Percentiles rank a stretch among this genome's conserved stretches.
Conservation (phyloP, 2,329 filamentous ascomycete genomes). For the Aspergillus oerlinghausenensis region DNA sequence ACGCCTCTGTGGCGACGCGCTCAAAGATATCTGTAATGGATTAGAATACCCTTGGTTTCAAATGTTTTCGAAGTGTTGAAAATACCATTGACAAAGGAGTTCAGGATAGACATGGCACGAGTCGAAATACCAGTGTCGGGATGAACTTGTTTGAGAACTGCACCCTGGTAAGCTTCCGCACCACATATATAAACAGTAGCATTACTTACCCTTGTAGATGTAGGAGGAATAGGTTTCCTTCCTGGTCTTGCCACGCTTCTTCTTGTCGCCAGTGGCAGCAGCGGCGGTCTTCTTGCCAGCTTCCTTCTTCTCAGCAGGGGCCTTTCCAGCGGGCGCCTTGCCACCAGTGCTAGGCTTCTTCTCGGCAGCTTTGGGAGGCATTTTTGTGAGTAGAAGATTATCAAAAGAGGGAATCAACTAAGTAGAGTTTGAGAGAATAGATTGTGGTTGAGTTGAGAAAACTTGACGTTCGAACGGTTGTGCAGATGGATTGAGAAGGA, state of each 20-base stretch:
- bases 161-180: slow-evolving; percentile 22
- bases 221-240: slow-evolving; percentile 99
- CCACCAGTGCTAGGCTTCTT: slow-evolving; percentile 93
- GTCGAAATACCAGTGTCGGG: slow-evolving; percentile 99
- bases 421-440: neutral
- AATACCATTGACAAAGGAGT: slow-evolving; percentile 98
- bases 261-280: slow-evolving; percentile 93
- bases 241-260: slow-evolving; percentile 99
- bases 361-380: slow-evolving; percentile 96
- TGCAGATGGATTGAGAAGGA: slow-evolving; percentile 32
- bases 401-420: slow-evolving; percentile 14
- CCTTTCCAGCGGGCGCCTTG: slow-evolving; percentile 79
- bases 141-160: slow-evolving; percentile 99
- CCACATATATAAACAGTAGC: neutral
- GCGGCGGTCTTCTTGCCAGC: slow-evolving; percentile 94
- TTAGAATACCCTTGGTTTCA: neutral
- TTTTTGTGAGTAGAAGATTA: slow-evolving; percentile 53
- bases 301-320: slow-evolving; percentile 97
- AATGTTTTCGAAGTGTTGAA: slow-evolving; percentile 10
- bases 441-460: slow-evolving; percentile 12
- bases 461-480: slow-evolving; percentile 23
- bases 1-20: slow-evolving; percentile 96
- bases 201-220: slow-evolving; percentile 93
- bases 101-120: slow-evolving; percentile 98
- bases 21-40: slow-evolving; percentile 83